Base-by-base conservation (phyloP, 208 protist genomes). In the Crithidia thermophila region DNA sequence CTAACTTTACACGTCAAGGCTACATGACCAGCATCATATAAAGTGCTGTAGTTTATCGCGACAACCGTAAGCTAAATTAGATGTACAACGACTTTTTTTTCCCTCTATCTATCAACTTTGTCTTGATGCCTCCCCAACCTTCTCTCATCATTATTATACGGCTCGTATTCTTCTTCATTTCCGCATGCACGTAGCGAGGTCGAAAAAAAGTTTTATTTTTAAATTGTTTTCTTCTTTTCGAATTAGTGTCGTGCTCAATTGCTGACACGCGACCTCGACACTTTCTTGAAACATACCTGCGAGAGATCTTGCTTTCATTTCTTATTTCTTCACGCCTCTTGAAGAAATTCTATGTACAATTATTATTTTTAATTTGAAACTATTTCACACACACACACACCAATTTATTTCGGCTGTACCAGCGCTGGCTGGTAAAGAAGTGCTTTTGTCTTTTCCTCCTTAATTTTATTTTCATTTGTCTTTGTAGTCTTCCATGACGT, bases 151-250 rank as follows among this genome's bases (percentile, higher is more conserved):
- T 16, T 43, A 10, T 43, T 68, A 18, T 68, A 28, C 34, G 23
- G 7, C 23, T 66, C 7, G 31, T 67, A 9, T 49, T 70, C 30
- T 43, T 72, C 31, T 62, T 34, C 59, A 39, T 21, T 39, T 68
- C 40, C 36, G 13, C 2, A 16, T 55, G 30, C 30, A 31, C 3
- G 13, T 52, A 9, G 33, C 10, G 50, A 23, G 23, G 52, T 36
- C 31, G 10, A 42, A 69, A 20, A 42, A 53, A 45, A 5, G 10
- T 1, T 34, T 0, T 33, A 25, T 10, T 47, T 61, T 1, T 23
- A 28, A 27, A 45, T 57, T 57, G 9, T 68, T 58, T 42, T 37
- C 30, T 56, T 28, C 20, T 3, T 42, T 67, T 39, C 37, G 10
- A 55, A 23, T 47, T n/a, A n/a, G n/a, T n/a, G n/a, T n/a, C n/a